Conservation (phyloP, 768 basidiomycete species). For the Filobasidium floriforme region DNA sequence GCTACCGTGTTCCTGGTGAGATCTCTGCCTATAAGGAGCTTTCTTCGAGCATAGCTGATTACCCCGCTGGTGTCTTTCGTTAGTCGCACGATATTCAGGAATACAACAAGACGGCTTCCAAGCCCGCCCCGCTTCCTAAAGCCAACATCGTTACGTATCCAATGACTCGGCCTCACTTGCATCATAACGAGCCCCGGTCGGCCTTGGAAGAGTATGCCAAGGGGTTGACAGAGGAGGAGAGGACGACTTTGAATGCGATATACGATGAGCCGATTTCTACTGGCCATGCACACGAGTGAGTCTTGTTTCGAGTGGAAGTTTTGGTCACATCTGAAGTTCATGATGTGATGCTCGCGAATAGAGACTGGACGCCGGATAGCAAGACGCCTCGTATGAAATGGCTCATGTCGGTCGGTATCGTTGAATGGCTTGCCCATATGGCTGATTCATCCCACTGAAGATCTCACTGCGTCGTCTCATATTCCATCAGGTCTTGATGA, state of each 20-base stretch:
- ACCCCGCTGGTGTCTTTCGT: not conserved
- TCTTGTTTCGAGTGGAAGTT: not conserved
- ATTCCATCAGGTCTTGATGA: not conserved
- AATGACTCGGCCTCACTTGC: not conserved
- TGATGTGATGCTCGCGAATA: no score
- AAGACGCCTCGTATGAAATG: slow-evolving; percentile 1
- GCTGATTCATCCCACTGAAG: not conserved
- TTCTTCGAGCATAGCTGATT: not conserved
- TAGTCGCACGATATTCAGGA: not conserved
- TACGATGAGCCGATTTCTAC: not conserved
- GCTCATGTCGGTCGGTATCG: not conserved
- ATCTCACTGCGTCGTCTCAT: not conserved
- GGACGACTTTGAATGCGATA: not conserved
- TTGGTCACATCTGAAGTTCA: no score
- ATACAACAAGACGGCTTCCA: not conserved
- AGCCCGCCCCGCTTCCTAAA: not conserved
- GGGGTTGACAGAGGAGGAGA: not conserved
- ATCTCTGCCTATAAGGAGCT: not conserved
- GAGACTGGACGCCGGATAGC: not conserved
- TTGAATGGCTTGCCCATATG: not conserved
- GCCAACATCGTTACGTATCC: not conserved
- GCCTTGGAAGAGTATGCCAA: not conserved
- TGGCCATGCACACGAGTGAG: not conserved
- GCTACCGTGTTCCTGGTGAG: not conserved
- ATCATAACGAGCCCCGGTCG: not conserved